phyloP scores from a whole-genome alignment of 1,284 basidiomycete genomes.

The Melampsora occidentalis region DNA sequence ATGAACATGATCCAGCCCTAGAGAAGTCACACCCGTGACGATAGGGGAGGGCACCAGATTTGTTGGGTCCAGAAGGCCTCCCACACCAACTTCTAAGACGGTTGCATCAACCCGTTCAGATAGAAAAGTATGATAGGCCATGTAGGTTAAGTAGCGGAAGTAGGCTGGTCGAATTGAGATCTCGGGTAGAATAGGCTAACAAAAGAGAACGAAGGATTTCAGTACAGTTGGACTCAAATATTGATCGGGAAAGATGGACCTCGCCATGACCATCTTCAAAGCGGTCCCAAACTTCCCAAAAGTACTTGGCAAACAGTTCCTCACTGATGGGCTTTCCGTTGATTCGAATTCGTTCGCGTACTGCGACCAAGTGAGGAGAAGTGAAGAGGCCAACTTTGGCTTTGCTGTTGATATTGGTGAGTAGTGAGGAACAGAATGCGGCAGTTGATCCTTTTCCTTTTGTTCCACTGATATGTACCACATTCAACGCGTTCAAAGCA shows the following conservation, averaged over 20 bases:
- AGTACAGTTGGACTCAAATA: no score
- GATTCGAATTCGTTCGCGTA: conserved; percentile 90
- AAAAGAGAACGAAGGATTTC: neutral
- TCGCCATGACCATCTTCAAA: conserved; percentile 58
- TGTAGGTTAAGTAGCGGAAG: conserved; percentile 87
- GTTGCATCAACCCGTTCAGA: conserved; percentile 65
- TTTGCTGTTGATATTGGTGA: conserved; percentile 21
- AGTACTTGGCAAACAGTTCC: conserved; percentile 80
- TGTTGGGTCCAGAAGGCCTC: conserved; percentile 90
- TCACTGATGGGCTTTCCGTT: conserved; percentile 87
- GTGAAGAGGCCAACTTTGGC: conserved; percentile 73
- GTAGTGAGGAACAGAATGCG: conserved; percentile 64
- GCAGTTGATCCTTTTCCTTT: conserved; percentile 98
- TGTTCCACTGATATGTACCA: conserved; percentile 95
- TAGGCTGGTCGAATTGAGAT: conserved; percentile 80
- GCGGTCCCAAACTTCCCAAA: conserved; percentile 94
- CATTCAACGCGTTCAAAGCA: conserved; percentile 83
- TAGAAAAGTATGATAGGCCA: conserved; percentile 88
- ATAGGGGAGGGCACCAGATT: conserved; percentile 89
- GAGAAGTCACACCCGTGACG: conserved; percentile 81
- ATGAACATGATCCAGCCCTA: conserved; percentile 90
- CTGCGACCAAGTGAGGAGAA: conserved; percentile 92
- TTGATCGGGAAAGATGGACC: neutral
- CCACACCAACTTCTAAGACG: conserved; percentile 94
- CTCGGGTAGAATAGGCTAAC: conserved; percentile 53